A percentile compares a stretch with the other conserved stretches of the same genome.
These are phyloP conservation scores for Nitzschia sp. DNA, from an alignment of 108 stramenopile species.

Conservation along the genomic window DNA sequence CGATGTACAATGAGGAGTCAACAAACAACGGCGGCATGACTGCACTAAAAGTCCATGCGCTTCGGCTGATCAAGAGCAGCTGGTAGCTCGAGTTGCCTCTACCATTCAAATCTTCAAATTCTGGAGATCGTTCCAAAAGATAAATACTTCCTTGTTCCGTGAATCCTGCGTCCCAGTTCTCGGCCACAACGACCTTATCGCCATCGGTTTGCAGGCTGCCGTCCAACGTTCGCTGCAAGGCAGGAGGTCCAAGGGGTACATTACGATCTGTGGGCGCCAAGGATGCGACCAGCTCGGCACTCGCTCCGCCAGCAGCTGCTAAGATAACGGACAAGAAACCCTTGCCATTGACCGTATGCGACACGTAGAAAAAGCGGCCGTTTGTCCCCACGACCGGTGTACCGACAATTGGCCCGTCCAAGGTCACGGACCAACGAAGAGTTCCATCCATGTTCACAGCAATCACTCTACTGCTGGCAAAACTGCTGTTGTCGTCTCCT, in stretches of 20 bases:
- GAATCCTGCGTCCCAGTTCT: slow-evolving; percentile 40
- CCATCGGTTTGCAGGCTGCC: neutral
- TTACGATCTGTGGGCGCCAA: slow-evolving; percentile 3
- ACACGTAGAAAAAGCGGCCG: slow-evolving; percentile 32
- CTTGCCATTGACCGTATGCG: slow-evolving; percentile 22
- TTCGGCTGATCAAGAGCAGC: slow-evolving; percentile 17
- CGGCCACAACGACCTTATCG: slow-evolving; percentile 38
- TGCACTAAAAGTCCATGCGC: slow-evolving; percentile 21
- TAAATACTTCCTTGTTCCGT: slow-evolving; percentile 31
- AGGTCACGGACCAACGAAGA: slow-evolving; percentile 28
- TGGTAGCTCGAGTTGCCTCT: slow-evolving; percentile 16
- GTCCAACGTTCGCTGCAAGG: slow-evolving; percentile 1
- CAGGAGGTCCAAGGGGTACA: slow-evolving; percentile 32
- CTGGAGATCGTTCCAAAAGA: slow-evolving; percentile 16
- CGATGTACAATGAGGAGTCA: slow-evolving; percentile 31
- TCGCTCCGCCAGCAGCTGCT: neutral
- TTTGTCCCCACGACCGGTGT: slow-evolving; percentile 29
- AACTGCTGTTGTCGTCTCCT: neutral
- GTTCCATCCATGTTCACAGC: slow-evolving; percentile 44
- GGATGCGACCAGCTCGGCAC: slow-evolving; percentile 18
- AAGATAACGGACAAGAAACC: slow-evolving; percentile 27
- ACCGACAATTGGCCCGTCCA: slow-evolving; percentile 36
- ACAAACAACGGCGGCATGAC: slow-evolving; percentile 24
- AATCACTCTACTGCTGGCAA: slow-evolving; percentile 29
- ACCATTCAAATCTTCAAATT: slow-evolving; percentile 9